phyloP scores from a whole-genome alignment of 83 land plant genomes.

The Picea abies region DNA sequence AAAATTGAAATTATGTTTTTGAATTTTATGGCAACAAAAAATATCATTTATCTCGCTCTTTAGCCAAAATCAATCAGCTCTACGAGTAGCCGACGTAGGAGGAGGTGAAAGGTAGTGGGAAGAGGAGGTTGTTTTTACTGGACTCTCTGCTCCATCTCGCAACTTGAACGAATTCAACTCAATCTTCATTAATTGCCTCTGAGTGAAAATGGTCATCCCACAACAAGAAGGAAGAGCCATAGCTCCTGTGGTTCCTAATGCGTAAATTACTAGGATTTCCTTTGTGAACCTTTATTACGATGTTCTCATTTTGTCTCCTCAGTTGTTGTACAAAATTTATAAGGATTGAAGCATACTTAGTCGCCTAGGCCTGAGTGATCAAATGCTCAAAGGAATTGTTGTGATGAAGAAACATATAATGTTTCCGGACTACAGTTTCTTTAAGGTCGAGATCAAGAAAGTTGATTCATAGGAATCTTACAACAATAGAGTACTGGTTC shows the following conservation, averaged over 20 bases:
- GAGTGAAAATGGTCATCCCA: background rate
- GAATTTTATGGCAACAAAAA: too few relatives aligned
- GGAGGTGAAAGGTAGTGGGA: too few relatives aligned
- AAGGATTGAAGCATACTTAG: slow-evolving; percentile 45
- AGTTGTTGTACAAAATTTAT: slow-evolving; percentile 47
- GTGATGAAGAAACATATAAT: slow-evolving; percentile 35
- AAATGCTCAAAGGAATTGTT: slow-evolving; percentile 34
- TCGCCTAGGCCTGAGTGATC: slow-evolving; percentile 45
- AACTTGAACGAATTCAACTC: too few relatives aligned
- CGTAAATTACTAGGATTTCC: slow-evolving; percentile 32
- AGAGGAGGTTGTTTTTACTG: too few relatives aligned
- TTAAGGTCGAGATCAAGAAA: slow-evolving; percentile 39
- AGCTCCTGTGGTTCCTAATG: background rate
- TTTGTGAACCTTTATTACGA: slow-evolving; percentile 56
- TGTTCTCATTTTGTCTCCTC: slow-evolving; percentile 46
- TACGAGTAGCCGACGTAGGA: too few relatives aligned
- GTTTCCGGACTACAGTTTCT: slow-evolving; percentile 29
- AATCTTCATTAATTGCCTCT: too few relatives aligned
- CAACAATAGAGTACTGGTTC: slow-evolving; percentile 32
- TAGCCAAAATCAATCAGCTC: too few relatives aligned
- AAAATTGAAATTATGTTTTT: too few relatives aligned
- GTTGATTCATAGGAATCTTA: slow-evolving; percentile 42
- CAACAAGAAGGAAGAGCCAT: background rate
- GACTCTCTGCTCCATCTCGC: too few relatives aligned
- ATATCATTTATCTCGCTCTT: too few relatives aligned